phyloP scores from a whole-genome alignment of 1,284 basidiomycete species.

The Leccinum solheimii region DNA sequence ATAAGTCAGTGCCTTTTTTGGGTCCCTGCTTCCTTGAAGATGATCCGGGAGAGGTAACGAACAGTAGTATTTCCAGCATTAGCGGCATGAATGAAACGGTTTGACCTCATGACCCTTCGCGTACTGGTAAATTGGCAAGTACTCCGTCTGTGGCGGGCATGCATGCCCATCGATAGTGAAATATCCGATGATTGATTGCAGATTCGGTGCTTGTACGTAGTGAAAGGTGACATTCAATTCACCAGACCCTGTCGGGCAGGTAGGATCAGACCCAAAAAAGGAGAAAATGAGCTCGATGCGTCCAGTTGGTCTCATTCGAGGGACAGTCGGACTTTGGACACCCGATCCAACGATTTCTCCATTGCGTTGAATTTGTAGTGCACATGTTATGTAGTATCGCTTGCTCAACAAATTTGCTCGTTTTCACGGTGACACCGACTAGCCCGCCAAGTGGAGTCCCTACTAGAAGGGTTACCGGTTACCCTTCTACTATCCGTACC shows the following conservation, averaged over 20 bases:
- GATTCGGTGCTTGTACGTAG: background rate
- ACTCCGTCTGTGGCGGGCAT: slow-evolving; percentile 1
- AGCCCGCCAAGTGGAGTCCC: background rate
- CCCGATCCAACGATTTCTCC: background rate
- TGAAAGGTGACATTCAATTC: background rate
- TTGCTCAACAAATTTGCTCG: background rate
- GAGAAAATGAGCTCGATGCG: background rate
- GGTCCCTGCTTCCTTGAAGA: background rate
- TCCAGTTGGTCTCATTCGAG: background rate
- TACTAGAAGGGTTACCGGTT: background rate
- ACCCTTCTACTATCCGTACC: background rate
- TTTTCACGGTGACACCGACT: background rate
- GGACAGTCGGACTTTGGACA: background rate
- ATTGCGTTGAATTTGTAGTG: background rate
- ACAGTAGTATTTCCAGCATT: background rate
- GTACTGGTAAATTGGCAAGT: background rate
- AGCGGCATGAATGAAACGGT: background rate
- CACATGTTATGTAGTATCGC: background rate
- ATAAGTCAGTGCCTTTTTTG: background rate
- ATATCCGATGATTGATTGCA: background rate
- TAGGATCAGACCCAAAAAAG: background rate
- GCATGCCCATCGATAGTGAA: slow-evolving; percentile 11
- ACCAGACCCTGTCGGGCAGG: background rate
- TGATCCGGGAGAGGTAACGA: background rate
- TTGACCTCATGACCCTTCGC: slow-evolving; percentile 2